A percentile compares a stretch with the other conserved stretches of the same genome.
phyloP scores from a whole-genome alignment of 2,329 filamentous ascomycete species.

The Penicillium sp. region DNA sequence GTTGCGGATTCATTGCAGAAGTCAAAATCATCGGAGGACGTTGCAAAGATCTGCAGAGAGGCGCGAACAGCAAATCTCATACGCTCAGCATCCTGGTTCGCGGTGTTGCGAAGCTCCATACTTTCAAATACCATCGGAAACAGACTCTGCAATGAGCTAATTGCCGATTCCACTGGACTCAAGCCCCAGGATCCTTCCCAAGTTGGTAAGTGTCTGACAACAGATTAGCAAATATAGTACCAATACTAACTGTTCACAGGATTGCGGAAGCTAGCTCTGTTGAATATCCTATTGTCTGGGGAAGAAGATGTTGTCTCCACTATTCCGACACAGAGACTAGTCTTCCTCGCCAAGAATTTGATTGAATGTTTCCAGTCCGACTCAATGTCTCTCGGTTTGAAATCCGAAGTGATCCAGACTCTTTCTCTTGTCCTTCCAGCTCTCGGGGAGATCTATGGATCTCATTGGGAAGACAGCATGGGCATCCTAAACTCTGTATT shows the following conservation, averaged over 20 bases:
- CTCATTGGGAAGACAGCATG: slow-evolving; percentile 73
- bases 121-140: slow-evolving; percentile 47
- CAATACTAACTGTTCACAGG: slow-evolving; percentile 28
- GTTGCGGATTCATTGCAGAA: slow-evolving; percentile 26
- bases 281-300: slow-evolving; percentile 53
- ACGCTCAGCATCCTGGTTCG: slow-evolving; percentile 47
- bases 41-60: slow-evolving; percentile 34
- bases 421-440: slow-evolving; percentile 62
- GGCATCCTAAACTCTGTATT: slow-evolving; percentile 59
- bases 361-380: slow-evolving; percentile 66
- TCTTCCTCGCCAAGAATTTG: slow-evolving; percentile 80
- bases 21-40: slow-evolving; percentile 28
- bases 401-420: slow-evolving; percentile 41
- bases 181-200: slow-evolving; percentile 42
- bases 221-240: background rate
- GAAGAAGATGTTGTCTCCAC: slow-evolving; percentile 48
- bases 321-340: slow-evolving; percentile 61
- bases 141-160: slow-evolving; percentile 57
- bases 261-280: slow-evolving; percentile 49
- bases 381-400: slow-evolving; percentile 43
- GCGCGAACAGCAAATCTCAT: slow-evolving; percentile 43
- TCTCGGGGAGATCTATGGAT: slow-evolving; percentile 79
- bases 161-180: slow-evolving; percentile 58
- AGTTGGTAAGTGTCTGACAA: slow-evolving; percentile 36
- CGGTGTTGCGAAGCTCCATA: slow-evolving; percentile 49